These are phyloP conservation scores for Podila epicladia DNA, from an alignment of 192 early-diverging fungal genomes.

Conservation along the genomic window DNA sequence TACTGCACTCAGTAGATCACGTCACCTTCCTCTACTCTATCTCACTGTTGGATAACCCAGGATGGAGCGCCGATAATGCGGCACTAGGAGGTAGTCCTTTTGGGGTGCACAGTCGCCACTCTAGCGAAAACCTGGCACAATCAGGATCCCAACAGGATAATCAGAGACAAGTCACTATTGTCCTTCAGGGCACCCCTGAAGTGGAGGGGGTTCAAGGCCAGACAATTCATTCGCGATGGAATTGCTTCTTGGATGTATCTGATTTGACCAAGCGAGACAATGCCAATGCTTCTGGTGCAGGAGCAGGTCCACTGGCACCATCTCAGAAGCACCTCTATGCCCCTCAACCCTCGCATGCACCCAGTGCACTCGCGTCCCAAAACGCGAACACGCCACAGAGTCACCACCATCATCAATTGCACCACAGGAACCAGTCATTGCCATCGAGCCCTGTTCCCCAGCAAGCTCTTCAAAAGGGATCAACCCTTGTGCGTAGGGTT, in stretches of 20 bases:
- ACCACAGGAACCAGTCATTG: conserved; percentile 37
- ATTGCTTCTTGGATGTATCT: conserved; percentile 65
- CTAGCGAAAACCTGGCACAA: conserved; percentile 19
- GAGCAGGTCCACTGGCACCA: neutral
- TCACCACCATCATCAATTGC: conserved; percentile 25
- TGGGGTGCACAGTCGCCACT: conserved; percentile 24
- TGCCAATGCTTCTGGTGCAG: conserved; percentile 3
- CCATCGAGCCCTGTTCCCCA: conserved; percentile 42
- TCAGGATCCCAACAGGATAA: conserved; percentile 25
- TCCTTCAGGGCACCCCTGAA: conserved; percentile 59
- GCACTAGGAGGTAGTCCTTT: conserved; percentile 2
- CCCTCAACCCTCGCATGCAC: conserved; percentile 37
- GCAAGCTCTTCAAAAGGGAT: conserved; percentile 21
- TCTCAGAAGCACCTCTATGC: conserved; percentile 35
- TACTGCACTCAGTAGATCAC: conserved; percentile 60
- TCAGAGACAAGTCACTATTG: conserved; percentile 62
- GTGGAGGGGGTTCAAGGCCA: conserved; percentile 55
- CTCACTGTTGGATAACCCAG: conserved; percentile 61
- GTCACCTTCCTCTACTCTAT: conserved; percentile 66
- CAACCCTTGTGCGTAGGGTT: conserved; percentile 28
- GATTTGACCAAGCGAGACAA: conserved; percentile 49
- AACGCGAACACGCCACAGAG: conserved; percentile 20
- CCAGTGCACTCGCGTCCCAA: conserved; percentile 19
- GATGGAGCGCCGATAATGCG: conserved; percentile 25
- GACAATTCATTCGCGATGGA: conserved; percentile 67